These are phyloP conservation scores for Plasmodium malariae DNA, from an alignment of 169 alveolate species.

Conservation along the genomic window DNA sequence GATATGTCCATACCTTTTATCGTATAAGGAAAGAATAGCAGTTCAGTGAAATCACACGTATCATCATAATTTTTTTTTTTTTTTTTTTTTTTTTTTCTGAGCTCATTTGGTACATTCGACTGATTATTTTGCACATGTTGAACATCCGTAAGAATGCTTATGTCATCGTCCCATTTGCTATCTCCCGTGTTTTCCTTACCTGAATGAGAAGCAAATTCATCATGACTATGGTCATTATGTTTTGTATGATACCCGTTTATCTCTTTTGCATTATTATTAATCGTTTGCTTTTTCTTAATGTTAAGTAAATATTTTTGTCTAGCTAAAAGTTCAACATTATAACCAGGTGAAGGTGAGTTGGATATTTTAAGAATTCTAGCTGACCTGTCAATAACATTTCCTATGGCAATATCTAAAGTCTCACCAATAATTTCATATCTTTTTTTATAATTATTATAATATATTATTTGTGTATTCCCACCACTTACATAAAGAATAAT, in stretches of 20 bases:
- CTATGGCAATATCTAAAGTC: slow-evolving; percentile 98
- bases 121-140: not conserved
- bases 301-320: slow-evolving; percentile 80
- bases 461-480: slow-evolving; percentile 97
- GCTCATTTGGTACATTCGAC: not conserved
- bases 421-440: slow-evolving; percentile 98
- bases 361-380: slow-evolving; percentile 97
- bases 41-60: slow-evolving; percentile 80
- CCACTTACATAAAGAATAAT: slow-evolving; percentile 98
- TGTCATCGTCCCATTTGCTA: not conserved
- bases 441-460: slow-evolving; percentile 87
- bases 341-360: slow-evolving; percentile 99
- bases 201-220: not conserved
- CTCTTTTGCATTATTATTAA: not conserved
- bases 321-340: slow-evolving; percentile 97
- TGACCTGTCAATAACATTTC: slow-evolving; percentile 98
- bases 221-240: not conserved
- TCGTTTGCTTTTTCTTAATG: slow-evolving; percentile 25
- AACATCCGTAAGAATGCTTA: not conserved
- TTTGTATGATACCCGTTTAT: not conserved
- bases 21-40: slow-evolving; percentile 95
- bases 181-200: not conserved
- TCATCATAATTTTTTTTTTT: not conserved
- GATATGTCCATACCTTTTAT: slow-evolving; percentile 99
- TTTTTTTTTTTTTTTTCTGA: not conserved